Evolutionary conservation across 1,284 basidiomycete species (phyloP).

Genomic region (Apiotrichum sp.): DNA sequence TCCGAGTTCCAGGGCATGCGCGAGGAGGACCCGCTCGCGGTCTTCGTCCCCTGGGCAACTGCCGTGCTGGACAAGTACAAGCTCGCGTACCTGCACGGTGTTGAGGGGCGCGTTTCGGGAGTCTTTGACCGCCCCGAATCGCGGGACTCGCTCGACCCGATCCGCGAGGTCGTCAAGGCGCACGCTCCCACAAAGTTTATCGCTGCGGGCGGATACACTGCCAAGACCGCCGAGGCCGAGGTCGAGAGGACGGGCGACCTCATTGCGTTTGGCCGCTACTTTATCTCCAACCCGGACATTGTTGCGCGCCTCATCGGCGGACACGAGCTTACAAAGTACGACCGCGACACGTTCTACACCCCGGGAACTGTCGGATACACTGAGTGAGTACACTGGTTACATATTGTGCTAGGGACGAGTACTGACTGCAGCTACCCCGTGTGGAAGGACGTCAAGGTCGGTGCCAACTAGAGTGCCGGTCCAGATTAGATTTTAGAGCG

Average conservation of each 20-base stretch:
- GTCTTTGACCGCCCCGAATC: constrained; percentile 16
- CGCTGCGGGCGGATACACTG: constrained; percentile 50
- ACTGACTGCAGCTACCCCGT: constrained; percentile 4
- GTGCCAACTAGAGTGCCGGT: too few species aligned
- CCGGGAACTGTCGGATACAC: constrained; percentile 22
- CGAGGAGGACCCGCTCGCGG: constrained; percentile 49
- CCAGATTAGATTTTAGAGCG: too few species aligned
- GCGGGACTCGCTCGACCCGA: constrained; percentile 11
- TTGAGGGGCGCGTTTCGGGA: constrained; percentile 49
- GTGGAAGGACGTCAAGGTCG: background rate
- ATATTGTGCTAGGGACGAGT: too few species aligned
- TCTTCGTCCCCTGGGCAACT: constrained; percentile 33
- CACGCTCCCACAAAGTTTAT: constrained; percentile 43
- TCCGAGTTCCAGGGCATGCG: constrained; percentile 48
- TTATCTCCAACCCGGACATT: constrained; percentile 55
- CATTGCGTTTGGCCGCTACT: constrained; percentile 53
- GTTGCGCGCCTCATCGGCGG: constrained; percentile 48
- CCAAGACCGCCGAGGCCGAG: constrained; percentile 27
- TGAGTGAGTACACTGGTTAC: constrained; percentile 12
- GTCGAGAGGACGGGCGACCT: constrained; percentile 45
- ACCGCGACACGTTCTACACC: constrained; percentile 34
- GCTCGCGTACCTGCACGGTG: constrained; percentile 57
- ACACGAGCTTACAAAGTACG: constrained; percentile 37
- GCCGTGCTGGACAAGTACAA: constrained; percentile 48
- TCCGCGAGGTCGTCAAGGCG: background rate